Evolutionary conservation across 75 land plant species (phyloP).

Genomic region (Cupressus sempervirens): DNA sequence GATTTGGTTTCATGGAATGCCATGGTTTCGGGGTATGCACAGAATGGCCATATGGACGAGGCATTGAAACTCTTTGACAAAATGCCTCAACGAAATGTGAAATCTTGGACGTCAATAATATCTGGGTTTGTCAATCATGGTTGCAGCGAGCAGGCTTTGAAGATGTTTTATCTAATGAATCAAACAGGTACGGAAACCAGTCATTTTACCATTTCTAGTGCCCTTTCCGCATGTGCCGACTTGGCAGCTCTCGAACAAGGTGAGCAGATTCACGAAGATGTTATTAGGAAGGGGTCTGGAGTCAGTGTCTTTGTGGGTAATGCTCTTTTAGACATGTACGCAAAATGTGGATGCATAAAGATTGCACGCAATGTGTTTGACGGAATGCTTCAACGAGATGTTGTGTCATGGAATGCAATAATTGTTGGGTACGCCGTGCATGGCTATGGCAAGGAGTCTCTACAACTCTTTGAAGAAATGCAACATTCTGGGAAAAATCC

Average conservation of each 20-base stretch:
- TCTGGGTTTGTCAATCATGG: constrained; percentile 44
- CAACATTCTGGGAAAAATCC: constrained; percentile 46
- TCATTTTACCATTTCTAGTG: constrained; percentile 50
- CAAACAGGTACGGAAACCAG: constrained; percentile 30
- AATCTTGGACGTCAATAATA: constrained; percentile 60
- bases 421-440: constrained; percentile 50
- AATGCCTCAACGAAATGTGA: constrained; percentile 28
- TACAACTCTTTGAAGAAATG: constrained; percentile 43
- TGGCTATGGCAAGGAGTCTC: constrained; percentile 48
- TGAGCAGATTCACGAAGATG: constrained; percentile 48
- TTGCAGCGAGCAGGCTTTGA: constrained; percentile 42
- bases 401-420: constrained; percentile 69
- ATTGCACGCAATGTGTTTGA: constrained; percentile 38
- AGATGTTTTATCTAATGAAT: constrained; percentile 37
- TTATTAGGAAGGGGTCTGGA: constrained; percentile 36
- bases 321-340: constrained; percentile 65
- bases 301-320: constrained; percentile 44
- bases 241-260: constrained; percentile 43
- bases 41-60: constrained; percentile 44
- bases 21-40: constrained; percentile 57
- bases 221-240: constrained; percentile 47
- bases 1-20: constrained; percentile 22
- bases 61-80: constrained; percentile 25
- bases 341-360: constrained; percentile 64
- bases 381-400: constrained; percentile 30